These are phyloP conservation scores for Durio zibethinus DNA, from an alignment of 345 rosid species.

Conservation along the genomic window DNA sequence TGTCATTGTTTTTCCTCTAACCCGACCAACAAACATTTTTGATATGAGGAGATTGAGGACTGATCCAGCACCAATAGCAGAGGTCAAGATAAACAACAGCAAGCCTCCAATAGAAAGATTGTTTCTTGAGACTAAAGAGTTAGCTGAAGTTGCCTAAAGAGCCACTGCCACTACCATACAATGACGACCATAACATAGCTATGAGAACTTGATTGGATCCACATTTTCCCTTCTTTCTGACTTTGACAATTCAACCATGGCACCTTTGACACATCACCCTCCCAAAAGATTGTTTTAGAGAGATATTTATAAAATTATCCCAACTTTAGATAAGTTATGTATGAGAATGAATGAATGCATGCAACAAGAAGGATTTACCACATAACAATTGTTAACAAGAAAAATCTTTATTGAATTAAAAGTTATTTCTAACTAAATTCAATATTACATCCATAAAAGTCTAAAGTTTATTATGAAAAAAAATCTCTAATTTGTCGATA, in stretches of 20 bases:
- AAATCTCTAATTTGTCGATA: no score
- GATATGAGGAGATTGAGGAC: slow-evolving; percentile 87
- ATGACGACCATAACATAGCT: slow-evolving; percentile 67
- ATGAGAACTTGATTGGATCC: slow-evolving; percentile 56
- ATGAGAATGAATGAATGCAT: no score
- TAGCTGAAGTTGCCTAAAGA: slow-evolving; percentile 73
- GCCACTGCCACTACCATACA: slow-evolving; percentile 67
- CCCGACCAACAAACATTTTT: slow-evolving; percentile 80
- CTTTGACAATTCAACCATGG: slow-evolving; percentile 75
- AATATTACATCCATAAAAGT: no score
- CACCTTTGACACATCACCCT: slow-evolving; percentile 62
- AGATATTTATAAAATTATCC: no score
- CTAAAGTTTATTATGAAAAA: no score
- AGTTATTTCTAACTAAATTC: no score
- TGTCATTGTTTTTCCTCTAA: slow-evolving; percentile 90
- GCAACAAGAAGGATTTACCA: no score
- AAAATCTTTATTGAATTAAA: no score
- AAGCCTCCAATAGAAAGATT: slow-evolving; percentile 86
- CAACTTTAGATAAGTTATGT: no score
- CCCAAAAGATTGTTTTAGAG: no score
- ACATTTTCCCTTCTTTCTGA: slow-evolving; percentile 66
- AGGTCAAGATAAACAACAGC: slow-evolving; percentile 77
- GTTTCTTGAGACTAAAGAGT: slow-evolving; percentile 50
- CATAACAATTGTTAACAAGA: no score
- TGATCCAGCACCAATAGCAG: slow-evolving; percentile 89